These are phyloP conservation scores for Lanmaoa rubissima DNA, from an alignment of 768 basidiomycete genomes.

Conservation along the genomic window DNA sequence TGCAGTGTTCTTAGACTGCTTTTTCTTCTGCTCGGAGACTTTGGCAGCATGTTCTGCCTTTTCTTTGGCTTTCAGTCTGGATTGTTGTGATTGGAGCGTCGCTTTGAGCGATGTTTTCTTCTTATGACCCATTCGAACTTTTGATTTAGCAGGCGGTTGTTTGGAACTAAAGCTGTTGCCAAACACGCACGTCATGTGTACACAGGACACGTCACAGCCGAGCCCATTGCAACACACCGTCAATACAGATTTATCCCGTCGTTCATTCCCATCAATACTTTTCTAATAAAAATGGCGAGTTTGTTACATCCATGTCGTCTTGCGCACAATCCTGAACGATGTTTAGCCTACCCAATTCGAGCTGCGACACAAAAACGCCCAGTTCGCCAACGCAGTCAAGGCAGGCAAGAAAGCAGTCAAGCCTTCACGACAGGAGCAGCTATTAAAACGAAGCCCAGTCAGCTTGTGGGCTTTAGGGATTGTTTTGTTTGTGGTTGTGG, in stretches of 20 bases:
- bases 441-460: conserved; percentile 73
- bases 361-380: conserved; percentile 73
- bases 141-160: conserved; percentile 17
- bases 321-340: not conserved
- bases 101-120: conserved; percentile 61
- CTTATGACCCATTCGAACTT: conserved; percentile 38
- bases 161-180: conserved; percentile 28
- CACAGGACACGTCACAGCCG: conserved; percentile 17
- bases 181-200: conserved; percentile 21
- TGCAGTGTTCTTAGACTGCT: conserved; percentile 29
- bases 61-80: conserved; percentile 59
- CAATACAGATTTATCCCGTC: conserved; percentile 17
- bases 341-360: conserved; percentile 78
- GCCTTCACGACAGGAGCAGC: conserved; percentile 65
- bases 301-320: not conserved
- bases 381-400: conserved; percentile 73
- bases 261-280: conserved; percentile 25
- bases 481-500: conserved; percentile 75
- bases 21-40: conserved; percentile 42
- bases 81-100: conserved; percentile 68
- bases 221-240: not conserved
- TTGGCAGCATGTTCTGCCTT: conserved; percentile 52
- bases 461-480: conserved; percentile 70
- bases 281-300: conserved; percentile 32
- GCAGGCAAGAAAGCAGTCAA: conserved; percentile 76